A percentile compares a stretch with the other conserved stretches of the same genome.
Evolutionary conservation across 805 yeast genomes (phyloP).

Genomic region (Wickerhamomyces bovis): DNA sequence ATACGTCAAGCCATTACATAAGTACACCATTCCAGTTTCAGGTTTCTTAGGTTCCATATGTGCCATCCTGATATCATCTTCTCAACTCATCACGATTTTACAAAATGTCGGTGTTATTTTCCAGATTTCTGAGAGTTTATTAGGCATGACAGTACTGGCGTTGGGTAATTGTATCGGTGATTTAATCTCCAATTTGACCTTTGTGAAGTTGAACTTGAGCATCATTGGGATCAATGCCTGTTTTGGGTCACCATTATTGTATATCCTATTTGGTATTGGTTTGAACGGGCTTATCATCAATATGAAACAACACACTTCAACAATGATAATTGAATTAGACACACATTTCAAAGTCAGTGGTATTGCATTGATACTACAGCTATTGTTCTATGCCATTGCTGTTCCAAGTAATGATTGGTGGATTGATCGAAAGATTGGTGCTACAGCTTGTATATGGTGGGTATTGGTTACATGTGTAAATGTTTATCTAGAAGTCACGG

Average conservation of each 20-base stretch:
- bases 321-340: slow-evolving; percentile 14
- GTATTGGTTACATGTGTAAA: slow-evolving; percentile 16
- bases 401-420: slow-evolving; percentile 21
- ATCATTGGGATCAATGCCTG: slow-evolving; percentile 94
- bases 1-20: not conserved
- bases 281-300: slow-evolving; percentile 52
- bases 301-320: not conserved
- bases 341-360: slow-evolving; percentile 19
- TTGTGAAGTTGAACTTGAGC: slow-evolving; percentile 77
- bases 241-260: slow-evolving; percentile 85
- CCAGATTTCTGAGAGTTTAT: slow-evolving; percentile 64
- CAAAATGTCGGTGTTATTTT: slow-evolving; percentile 55
- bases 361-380: slow-evolving; percentile 16
- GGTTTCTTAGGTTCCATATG: slow-evolving; percentile 67
- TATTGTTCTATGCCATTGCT: slow-evolving; percentile 16
- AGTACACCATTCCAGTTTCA: slow-evolving; percentile 25
- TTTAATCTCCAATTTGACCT: slow-evolving; percentile 71
- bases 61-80: slow-evolving; percentile 66
- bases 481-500: slow-evolving; percentile 15
- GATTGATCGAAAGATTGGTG: slow-evolving; percentile 22
- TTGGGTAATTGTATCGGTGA: slow-evolving; percentile 93
- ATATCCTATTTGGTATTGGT: slow-evolving; percentile 76
- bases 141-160: slow-evolving; percentile 87
- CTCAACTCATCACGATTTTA: slow-evolving; percentile 60
- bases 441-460: slow-evolving; percentile 24